These are phyloP conservation scores for Prunus armeniaca DNA, from an alignment of 306 rosid genomes.

Conservation along the genomic window DNA sequence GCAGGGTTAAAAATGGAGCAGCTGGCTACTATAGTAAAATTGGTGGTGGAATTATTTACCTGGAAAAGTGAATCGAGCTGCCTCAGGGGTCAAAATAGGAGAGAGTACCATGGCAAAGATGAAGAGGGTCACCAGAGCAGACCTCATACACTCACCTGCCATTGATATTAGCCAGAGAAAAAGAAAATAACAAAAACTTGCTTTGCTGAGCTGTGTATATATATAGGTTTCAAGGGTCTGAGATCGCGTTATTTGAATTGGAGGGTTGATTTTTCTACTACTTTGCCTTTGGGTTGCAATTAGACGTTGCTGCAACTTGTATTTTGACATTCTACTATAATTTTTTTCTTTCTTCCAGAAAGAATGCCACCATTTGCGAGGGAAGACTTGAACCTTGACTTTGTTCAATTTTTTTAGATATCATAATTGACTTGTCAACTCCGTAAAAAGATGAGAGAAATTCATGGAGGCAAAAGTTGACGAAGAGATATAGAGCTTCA, in stretches of 20 bases:
- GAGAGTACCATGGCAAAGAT: slow-evolving; percentile 33
- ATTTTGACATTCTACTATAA: too few relatives aligned
- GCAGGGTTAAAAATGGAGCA: too few relatives aligned
- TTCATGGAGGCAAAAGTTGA: too few relatives aligned
- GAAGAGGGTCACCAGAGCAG: slow-evolving; percentile 28
- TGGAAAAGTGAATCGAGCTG: slow-evolving; percentile 14
- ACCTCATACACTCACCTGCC: slow-evolving; percentile 25
- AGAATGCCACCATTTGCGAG: neutral
- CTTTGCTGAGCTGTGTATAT: neutral
- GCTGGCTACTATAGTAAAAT: too few relatives aligned
- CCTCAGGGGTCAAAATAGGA: slow-evolving; percentile 20
- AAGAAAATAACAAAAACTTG: neutral
- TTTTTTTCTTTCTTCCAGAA: too few relatives aligned
- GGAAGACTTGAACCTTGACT: too few relatives aligned
- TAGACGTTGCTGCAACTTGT: too few relatives aligned
- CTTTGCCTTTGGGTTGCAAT: neutral
- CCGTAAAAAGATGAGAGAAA: too few relatives aligned
- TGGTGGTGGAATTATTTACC: too few relatives aligned
- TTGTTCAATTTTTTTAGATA: too few relatives aligned
- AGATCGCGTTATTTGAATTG: neutral
- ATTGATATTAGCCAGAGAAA: neutral
- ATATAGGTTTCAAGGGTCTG: neutral
- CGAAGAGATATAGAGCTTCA: too few relatives aligned
- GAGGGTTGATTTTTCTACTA: neutral
- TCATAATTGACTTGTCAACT: too few relatives aligned